These are phyloP conservation scores for Cucurbita ficifolia DNA, from an alignment of 306 rosid genomes.

Conservation along the genomic window DNA sequence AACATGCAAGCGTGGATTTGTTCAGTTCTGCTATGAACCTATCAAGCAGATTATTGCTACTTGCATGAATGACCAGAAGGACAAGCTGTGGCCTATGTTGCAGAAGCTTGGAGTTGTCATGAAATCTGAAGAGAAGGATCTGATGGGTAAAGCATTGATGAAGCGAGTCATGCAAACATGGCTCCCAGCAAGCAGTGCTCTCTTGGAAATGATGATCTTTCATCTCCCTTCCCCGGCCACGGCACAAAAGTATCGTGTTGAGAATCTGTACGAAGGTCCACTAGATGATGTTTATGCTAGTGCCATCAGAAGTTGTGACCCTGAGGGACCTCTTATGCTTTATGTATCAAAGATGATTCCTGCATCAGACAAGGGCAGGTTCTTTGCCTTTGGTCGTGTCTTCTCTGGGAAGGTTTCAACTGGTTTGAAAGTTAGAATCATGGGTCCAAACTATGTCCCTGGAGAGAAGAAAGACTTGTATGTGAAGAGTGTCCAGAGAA, in stretches of 20 bases:
- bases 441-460: slow-evolving; percentile 92
- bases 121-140: slow-evolving; percentile 72
- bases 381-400: slow-evolving; percentile 88
- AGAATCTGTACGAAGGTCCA: slow-evolving; percentile 91
- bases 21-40: slow-evolving; percentile 87
- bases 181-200: slow-evolving; percentile 75
- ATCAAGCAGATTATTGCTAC: slow-evolving; percentile 67
- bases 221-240: slow-evolving; percentile 71
- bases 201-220: slow-evolving; percentile 87
- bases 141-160: slow-evolving; percentile 77
- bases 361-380: slow-evolving; percentile 87
- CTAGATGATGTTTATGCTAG: slow-evolving; percentile 64
- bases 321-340: slow-evolving; percentile 90
- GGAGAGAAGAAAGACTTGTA: slow-evolving; percentile 82
- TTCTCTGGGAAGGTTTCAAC: slow-evolving; percentile 73
- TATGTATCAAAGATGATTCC: slow-evolving; percentile 97
- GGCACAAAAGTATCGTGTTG: slow-evolving; percentile 90
- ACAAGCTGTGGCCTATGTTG: slow-evolving; percentile 97
- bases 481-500: slow-evolving; percentile 77
- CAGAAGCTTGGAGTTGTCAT: slow-evolving; percentile 49
- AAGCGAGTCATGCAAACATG: slow-evolving; percentile 94
- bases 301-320: slow-evolving; percentile 79
- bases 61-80: slow-evolving; percentile 93
- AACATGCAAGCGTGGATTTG: slow-evolving; percentile 48
- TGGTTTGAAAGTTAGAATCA: slow-evolving; percentile 86